A percentile compares a stretch with the other conserved stretches of the same genome.
These are phyloP conservation scores for Hypholoma fasciculare DNA, from an alignment of 768 basidiomycete species.

Conservation along the genomic window DNA sequence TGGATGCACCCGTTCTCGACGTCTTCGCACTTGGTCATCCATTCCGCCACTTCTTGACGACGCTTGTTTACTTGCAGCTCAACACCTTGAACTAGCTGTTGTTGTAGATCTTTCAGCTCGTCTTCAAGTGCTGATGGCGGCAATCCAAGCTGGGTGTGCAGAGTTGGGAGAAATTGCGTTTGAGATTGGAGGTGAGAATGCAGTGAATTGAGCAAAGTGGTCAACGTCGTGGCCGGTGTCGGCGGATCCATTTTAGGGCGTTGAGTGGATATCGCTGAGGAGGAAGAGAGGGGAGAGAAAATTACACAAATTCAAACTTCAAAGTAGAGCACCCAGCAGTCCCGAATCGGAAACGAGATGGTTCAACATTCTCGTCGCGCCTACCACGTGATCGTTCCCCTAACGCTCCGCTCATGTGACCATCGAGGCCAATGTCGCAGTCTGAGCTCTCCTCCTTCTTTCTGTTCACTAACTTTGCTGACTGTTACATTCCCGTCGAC, in stretches of 20 bases:
- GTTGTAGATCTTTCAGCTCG: conserved; percentile 73
- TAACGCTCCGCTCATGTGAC: too few species aligned
- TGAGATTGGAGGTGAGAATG: conserved; percentile 80
- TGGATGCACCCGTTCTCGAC: conserved; percentile 66
- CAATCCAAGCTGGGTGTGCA: conserved; percentile 84
- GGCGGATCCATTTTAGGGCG: conserved; percentile 23
- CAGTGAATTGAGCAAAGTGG: conserved; percentile 71
- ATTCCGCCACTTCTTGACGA: conserved; percentile 75
- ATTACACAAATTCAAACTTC: background rate
- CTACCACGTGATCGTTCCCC: background rate
- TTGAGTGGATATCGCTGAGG: background rate
- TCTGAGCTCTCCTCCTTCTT: too few species aligned
- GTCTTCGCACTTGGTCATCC: conserved; percentile 61
- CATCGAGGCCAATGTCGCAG: too few species aligned
- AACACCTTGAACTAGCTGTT: conserved; percentile 73
- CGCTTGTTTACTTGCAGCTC: conserved; percentile 70
- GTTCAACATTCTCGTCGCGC: conserved; percentile 14
- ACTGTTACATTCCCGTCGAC: too few species aligned
- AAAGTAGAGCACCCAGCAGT: background rate
- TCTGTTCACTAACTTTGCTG: too few species aligned
- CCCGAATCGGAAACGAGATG: background rate
- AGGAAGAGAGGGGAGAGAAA: background rate
- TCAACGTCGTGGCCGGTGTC: conserved; percentile 41
- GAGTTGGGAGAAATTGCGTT: conserved; percentile 76
- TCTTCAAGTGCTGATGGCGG: conserved; percentile 79